Evolutionary conservation across 306 rosid genomes (phyloP).

Genomic region (Rosa lucieae): DNA sequence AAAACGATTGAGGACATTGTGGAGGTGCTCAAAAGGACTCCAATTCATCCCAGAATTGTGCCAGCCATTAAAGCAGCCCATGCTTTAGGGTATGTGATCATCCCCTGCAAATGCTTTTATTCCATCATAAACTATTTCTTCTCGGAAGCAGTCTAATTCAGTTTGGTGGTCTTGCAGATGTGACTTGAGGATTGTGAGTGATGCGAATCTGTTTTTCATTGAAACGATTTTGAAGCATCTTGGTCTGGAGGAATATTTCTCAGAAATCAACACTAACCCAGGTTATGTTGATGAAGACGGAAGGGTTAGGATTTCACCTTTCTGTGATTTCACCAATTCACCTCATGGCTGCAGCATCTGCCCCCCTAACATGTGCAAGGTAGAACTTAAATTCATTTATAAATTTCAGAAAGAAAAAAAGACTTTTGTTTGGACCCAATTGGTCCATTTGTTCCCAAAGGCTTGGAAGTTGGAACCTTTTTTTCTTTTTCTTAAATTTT

Average conservation of each 20-base stretch:
- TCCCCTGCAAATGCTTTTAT: background rate
- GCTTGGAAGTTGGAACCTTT: background rate
- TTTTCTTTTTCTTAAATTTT: background rate
- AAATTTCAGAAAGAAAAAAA: background rate
- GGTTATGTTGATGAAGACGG: constrained; percentile 64
- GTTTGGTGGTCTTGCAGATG: constrained; percentile 42
- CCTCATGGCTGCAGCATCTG: constrained; percentile 61
- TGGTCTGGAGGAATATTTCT: constrained; percentile 57
- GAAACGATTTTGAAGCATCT: constrained; percentile 67
- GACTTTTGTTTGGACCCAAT: background rate
- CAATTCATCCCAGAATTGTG: constrained; percentile 53
- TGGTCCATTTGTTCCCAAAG: constrained; percentile 15
- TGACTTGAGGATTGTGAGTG: constrained; percentile 79
- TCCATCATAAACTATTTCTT: background rate
- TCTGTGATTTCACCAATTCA: constrained; percentile 51
- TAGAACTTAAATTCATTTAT: background rate
- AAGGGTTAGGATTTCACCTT: constrained; percentile 54
- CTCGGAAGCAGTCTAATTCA: background rate
- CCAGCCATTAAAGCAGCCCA: constrained; percentile 67
- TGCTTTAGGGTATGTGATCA: constrained; percentile 42
- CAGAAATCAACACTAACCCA: constrained; percentile 74
- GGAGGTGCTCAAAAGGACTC: constrained; percentile 47
- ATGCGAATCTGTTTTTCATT: constrained; percentile 72
- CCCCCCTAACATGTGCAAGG: constrained; percentile 96
- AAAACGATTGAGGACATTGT: constrained; percentile 51